phyloP scores from a whole-genome alignment of 164 flowering plant genomes.

The Piper betle region DNA sequence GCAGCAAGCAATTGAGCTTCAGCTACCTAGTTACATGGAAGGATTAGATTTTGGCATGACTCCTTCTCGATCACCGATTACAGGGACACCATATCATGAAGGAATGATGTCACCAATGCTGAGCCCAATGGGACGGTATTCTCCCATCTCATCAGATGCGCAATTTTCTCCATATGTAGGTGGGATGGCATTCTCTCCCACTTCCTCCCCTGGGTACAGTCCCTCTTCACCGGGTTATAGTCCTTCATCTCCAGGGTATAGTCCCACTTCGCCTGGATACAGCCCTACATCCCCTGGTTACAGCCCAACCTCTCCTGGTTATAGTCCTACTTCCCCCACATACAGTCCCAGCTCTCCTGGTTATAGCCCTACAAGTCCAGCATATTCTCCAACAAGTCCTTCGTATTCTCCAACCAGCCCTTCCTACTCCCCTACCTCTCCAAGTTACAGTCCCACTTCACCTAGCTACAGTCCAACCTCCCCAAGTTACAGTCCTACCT shows the following conservation, averaged over 20 bases:
- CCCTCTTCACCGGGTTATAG: conserved; percentile 90
- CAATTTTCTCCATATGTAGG: conserved; percentile 92
- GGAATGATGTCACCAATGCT: conserved; percentile 92
- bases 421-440: conserved; percentile 69
- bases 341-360: conserved; percentile 91
- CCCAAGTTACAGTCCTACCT: conserved; percentile 79
- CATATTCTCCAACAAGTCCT: conserved; percentile 85
- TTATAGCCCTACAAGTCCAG: conserved; percentile 83
- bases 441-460: conserved; percentile 75
- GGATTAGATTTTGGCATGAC: conserved; percentile 91
- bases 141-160: conserved; percentile 68
- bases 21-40: conserved; percentile 93
- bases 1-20: conserved; percentile 94
- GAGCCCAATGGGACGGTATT: conserved; percentile 67
- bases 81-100: conserved; percentile 84
- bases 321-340: too few species aligned
- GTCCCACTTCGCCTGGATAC: conserved; percentile 90
- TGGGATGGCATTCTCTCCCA: conserved; percentile 88
- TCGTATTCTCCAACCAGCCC: conserved; percentile 72
- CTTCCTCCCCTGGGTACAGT: conserved; percentile 82
- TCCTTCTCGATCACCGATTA: conserved; percentile 73
- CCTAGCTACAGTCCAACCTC: conserved; percentile 84
- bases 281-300: conserved; percentile 91
- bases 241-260: conserved; percentile 91
- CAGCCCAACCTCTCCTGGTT: conserved; percentile 86